These are phyloP conservation scores for Earliella scabrosa DNA, from an alignment of 1,284 basidiomycete genomes.

Conservation along the genomic window DNA sequence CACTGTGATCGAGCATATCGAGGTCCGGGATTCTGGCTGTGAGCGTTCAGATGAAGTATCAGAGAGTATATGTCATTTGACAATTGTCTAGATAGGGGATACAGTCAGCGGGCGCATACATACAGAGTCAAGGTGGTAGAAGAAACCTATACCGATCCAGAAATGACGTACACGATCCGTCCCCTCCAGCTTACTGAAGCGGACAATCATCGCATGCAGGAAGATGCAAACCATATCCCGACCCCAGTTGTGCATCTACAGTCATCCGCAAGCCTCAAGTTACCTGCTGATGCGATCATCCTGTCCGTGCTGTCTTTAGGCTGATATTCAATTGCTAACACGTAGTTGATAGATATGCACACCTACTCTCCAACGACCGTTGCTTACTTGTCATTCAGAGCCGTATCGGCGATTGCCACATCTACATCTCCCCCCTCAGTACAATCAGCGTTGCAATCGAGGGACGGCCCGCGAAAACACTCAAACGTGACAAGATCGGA, in stretches of 20 bases:
- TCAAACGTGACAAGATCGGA: conserved; percentile 52
- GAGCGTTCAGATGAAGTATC: too few relatives aligned
- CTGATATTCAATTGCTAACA: too few relatives aligned
- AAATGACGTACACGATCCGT: conserved; percentile 39
- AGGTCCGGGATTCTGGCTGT: too few relatives aligned
- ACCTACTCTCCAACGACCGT: conserved; percentile 41
- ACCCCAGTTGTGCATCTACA: conserved; percentile 34
- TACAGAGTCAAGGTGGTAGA: neutral
- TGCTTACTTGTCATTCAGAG: conserved; percentile 48
- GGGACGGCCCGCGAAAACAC: conserved; percentile 6
- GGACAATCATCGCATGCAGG: conserved; percentile 46
- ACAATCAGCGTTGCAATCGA: conserved; percentile 28
- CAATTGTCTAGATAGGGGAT: too few relatives aligned
- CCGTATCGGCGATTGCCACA: conserved; percentile 32
- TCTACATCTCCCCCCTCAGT: conserved; percentile 44
- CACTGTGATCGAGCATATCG: too few relatives aligned
- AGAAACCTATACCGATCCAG: conserved; percentile 29
- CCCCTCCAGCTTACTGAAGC: conserved; percentile 43
- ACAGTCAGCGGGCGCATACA: too few relatives aligned
- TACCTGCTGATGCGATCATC: conserved; percentile 39
- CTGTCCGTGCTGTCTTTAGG: conserved; percentile 42
- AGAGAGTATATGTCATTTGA: too few relatives aligned
- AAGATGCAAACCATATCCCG: conserved; percentile 43
- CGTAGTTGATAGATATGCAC: conserved; percentile 45
- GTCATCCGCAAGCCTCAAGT: conserved; percentile 33